A percentile compares a stretch with the other conserved stretches of the same genome.
Evolutionary conservation across 2,329 filamentous ascomycete genomes (phyloP).

Genomic region (Phoma herbarum): DNA sequence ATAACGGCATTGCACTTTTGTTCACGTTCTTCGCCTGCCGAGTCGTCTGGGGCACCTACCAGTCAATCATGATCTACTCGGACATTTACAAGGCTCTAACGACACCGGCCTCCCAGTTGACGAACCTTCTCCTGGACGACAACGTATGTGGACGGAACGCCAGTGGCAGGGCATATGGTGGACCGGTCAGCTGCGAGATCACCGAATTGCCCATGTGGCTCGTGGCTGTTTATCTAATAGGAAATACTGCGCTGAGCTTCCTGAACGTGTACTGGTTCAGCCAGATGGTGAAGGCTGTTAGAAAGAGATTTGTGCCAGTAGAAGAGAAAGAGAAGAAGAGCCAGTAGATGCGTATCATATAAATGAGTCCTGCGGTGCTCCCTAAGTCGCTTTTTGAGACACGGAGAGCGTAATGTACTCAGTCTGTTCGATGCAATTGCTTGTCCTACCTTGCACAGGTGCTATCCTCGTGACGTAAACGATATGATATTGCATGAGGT

Average conservation of each 20-base stretch:
- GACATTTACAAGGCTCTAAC: conserved; percentile 67
- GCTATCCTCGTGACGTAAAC: not conserved
- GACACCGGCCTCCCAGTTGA: conserved; percentile 24
- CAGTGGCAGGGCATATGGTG: conserved; percentile 31
- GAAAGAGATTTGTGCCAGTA: conserved; percentile 72
- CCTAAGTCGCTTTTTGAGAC: not conserved
- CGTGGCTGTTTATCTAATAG: conserved; percentile 71
- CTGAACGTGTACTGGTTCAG: conserved; percentile 86
- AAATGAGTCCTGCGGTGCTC: not conserved
- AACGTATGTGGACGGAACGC: conserved; percentile 60
- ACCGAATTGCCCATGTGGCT: conserved; percentile 72
- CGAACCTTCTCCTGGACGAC: conserved; percentile 35
- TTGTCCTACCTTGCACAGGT: not conserved
- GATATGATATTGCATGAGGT: conserved; percentile 3
- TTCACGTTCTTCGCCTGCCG: conserved; percentile 78
- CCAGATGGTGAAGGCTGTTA: conserved; percentile 84
- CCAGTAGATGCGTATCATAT: not conserved
- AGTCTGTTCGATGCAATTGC: not conserved
- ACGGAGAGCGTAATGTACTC: not conserved
- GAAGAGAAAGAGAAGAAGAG: conserved; percentile 29
- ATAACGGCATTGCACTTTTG: conserved; percentile 78
- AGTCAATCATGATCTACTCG: conserved; percentile 69
- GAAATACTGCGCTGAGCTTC: conserved; percentile 75
- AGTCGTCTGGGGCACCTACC: conserved; percentile 78
- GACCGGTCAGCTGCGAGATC: conserved; percentile 31